Conservation (phyloP, 345 rosid genomes). For the Arabis hirsuta region DNA sequence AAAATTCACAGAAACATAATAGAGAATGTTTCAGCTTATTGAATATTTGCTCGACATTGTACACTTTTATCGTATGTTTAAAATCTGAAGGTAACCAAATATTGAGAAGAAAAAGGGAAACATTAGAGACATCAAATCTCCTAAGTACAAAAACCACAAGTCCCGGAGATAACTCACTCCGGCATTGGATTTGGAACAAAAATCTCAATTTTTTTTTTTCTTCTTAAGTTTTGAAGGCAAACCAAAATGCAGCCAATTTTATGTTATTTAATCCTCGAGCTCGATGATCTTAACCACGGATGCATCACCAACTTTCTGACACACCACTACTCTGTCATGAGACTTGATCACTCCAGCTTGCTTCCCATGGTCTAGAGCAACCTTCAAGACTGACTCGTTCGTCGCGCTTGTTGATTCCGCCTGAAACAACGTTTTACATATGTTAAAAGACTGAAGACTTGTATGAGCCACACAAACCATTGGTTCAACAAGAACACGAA, state of each 20-base stretch:
- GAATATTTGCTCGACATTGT: slow-evolving; percentile 34
- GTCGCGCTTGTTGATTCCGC: slow-evolving; percentile 85
- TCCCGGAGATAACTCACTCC: slow-evolving; percentile 37
- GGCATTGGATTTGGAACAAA: slow-evolving; percentile 12
- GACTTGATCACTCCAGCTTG: slow-evolving; percentile 75
- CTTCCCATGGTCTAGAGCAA: slow-evolving; percentile 88
- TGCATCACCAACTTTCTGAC: slow-evolving; percentile 95
- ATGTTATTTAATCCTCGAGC: slow-evolving; percentile 64
- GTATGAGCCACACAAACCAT: slow-evolving; percentile 4
- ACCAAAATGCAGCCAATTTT: slow-evolving; percentile 30
- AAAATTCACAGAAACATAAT: neutral
- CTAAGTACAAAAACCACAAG: slow-evolving; percentile 30
- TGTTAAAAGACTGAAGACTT: neutral
- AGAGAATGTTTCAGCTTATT: slow-evolving; percentile 29
- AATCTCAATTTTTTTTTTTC: neutral
- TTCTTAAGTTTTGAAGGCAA: slow-evolving; percentile 3
- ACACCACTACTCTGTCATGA: slow-evolving; percentile 82
- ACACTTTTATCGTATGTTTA: slow-evolving; percentile 4
- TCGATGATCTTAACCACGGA: slow-evolving; percentile 91
- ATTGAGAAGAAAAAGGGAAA: neutral
- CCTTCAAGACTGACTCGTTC: slow-evolving; percentile 84
- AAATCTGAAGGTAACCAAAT: slow-evolving; percentile 26
- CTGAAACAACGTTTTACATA: slow-evolving; percentile 38
- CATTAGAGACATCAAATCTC: slow-evolving; percentile 36
- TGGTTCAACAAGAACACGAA: neutral